phyloP scores from a whole-genome alignment of 2,329 filamentous ascomycete genomes.

The Peltaster fructicola region DNA sequence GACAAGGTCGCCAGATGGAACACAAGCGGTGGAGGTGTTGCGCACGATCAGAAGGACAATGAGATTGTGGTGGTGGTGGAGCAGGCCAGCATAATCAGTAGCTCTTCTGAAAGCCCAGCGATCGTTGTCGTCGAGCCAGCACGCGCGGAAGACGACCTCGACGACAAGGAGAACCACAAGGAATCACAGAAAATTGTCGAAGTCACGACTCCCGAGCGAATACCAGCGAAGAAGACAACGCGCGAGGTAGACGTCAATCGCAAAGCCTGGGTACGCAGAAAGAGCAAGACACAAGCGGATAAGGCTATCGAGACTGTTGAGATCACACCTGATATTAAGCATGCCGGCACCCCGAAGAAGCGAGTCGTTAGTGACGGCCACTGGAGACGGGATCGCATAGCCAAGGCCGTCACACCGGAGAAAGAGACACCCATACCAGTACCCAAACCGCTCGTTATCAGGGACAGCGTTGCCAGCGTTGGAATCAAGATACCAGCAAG shows the following conservation, averaged over 20 bases:
- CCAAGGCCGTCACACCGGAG: constrained; percentile 9
- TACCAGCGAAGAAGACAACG: constrained; percentile 9
- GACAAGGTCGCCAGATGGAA: constrained; percentile 19
- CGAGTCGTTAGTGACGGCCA: constrained; percentile 84
- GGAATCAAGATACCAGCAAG: constrained; percentile 18
- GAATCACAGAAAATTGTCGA: too few species aligned
- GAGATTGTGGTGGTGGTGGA: too few species aligned
- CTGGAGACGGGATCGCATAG: constrained; percentile 36
- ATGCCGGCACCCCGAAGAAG: constrained; percentile 59
- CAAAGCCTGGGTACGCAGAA: constrained; percentile 20
- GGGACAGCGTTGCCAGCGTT: constrained; percentile 15
- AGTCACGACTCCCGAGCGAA: too few species aligned
- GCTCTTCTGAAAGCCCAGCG: too few species aligned
- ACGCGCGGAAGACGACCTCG: too few species aligned
- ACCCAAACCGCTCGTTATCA: constrained; percentile 15
- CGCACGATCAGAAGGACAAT: constrained; percentile 12
- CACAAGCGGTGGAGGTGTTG: constrained; percentile 12
- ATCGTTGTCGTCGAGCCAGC: too few species aligned
- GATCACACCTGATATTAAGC: constrained; percentile 27
- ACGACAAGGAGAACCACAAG: too few species aligned
- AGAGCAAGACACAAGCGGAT: constrained; percentile 16
- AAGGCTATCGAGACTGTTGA: constrained; percentile 25
- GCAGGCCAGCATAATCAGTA: too few species aligned
- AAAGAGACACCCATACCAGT: constrained; percentile 11
- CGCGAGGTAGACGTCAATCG: constrained; percentile 16